Evolutionary conservation across 1,284 basidiomycete species (phyloP).

Genomic region (Schizophyllum amplum): DNA sequence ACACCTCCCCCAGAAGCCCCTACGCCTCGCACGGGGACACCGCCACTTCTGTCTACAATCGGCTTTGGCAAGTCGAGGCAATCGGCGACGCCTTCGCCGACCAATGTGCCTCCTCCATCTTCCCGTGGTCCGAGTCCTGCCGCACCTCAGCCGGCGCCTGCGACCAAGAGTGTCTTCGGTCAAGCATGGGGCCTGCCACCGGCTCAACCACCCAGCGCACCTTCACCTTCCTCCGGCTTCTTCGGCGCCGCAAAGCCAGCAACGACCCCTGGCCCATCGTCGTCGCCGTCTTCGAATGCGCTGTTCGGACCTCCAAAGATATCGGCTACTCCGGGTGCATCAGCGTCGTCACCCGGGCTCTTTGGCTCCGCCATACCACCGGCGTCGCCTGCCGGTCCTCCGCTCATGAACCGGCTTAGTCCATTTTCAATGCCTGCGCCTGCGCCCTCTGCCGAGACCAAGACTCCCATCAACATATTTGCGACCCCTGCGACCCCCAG

Average conservation of each 20-base stretch:
- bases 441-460: neutral
- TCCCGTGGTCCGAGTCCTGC: neutral
- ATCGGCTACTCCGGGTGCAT: neutral
- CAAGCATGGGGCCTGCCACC: neutral
- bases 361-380: neutral
- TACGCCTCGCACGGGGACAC: conserved; percentile 14
- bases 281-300: neutral
- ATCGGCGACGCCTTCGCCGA: neutral
- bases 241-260: neutral
- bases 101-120: neutral
- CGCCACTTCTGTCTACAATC: conserved; percentile 29
- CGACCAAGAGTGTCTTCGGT: neutral
- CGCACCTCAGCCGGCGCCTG: neutral
- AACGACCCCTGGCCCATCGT: neutral
- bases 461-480: neutral
- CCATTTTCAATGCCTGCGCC: conserved; percentile 9
- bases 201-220: neutral
- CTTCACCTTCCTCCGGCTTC: neutral
- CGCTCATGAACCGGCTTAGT: neutral
- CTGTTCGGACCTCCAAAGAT: neutral
- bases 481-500: neutral
- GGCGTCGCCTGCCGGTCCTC: neutral
- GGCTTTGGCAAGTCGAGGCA: neutral
- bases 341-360: neutral
- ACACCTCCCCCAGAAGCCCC: neutral